These are phyloP conservation scores for Cymodocea nodosa DNA, from an alignment of 116 monocot genomes.

Conservation along the genomic window DNA sequence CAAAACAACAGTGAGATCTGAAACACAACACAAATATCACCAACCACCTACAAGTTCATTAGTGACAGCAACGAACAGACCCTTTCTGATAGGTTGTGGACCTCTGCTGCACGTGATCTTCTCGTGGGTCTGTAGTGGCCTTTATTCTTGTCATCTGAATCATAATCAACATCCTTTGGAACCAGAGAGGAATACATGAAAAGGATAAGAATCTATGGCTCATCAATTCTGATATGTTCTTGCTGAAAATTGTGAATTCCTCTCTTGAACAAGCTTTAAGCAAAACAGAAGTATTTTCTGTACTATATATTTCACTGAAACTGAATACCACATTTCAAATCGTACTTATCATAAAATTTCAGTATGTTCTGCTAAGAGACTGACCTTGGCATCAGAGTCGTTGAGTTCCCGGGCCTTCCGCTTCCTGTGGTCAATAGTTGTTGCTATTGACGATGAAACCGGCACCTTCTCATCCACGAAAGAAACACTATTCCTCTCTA, in stretches of 20 bases:
- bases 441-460: conserved; percentile 1
- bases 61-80: conserved; percentile 9
- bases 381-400: conserved; percentile 1
- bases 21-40: not conserved
- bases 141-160: conserved; percentile 18
- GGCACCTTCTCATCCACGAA: not conserved
- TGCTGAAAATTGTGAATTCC: not conserved
- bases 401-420: conserved; percentile 5
- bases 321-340: not conserved
- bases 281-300: not conserved
- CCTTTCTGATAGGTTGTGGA: conserved; percentile 80
- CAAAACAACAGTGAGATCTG: not conserved
- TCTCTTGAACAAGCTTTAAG: not conserved
- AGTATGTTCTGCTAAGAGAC: not conserved
- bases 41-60: no score
- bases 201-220: not conserved
- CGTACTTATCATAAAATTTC: not conserved
- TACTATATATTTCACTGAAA: no score
- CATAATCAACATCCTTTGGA: conserved; percentile 18
- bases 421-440: conserved; percentile 3
- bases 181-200: not conserved
- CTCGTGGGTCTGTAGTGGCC: conserved; percentile 14
- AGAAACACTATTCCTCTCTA: not conserved
- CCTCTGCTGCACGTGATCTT: conserved; percentile 41
- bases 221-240: not conserved